Conservation (phyloP, 257 asterid species). For the Nemophila menziesii region DNA sequence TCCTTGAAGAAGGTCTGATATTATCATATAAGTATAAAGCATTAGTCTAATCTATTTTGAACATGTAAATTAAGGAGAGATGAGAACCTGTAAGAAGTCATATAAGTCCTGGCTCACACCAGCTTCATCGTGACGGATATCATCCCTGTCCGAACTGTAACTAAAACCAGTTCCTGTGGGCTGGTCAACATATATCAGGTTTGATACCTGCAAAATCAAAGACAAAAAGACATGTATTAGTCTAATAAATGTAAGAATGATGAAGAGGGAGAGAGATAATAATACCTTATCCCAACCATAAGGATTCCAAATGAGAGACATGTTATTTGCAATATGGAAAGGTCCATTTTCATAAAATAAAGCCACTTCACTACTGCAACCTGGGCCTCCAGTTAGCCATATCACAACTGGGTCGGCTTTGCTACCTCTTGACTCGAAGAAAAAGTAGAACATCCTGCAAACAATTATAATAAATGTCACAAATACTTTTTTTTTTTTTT, state of each 20-base stretch:
- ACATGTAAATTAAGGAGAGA: not conserved
- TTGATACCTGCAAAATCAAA: constrained; percentile 10
- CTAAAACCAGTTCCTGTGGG: constrained; percentile 13
- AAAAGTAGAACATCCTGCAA: constrained; percentile 28
- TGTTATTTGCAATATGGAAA: constrained; percentile 18
- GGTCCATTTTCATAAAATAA: constrained; percentile 33
- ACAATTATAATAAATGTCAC: no score
- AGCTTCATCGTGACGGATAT: constrained; percentile 6
- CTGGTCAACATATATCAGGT: constrained; percentile 10
- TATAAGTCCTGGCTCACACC: constrained; percentile 10
- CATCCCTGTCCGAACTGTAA: constrained; percentile 4
- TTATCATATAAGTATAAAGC: not conserved
- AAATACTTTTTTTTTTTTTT: no score
- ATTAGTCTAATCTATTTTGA: not conserved
- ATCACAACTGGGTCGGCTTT: constrained; percentile 24
- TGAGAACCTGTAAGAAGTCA: constrained; percentile 9
- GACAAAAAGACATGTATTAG: no score
- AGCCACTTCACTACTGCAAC: constrained; percentile 30
- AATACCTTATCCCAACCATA: constrained; percentile 29
- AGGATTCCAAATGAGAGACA: constrained; percentile 22
- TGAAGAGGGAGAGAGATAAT: not conserved
- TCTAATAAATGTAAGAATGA: no score
- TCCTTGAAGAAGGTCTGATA: constrained; percentile 5
- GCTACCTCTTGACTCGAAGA: constrained; percentile 14
- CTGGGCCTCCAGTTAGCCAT: constrained; percentile 36